A percentile compares a stretch with the other conserved stretches of the same genome.
Evolutionary conservation across 305 asterid species (phyloP).

Genomic region (Solanum hybrid): DNA sequence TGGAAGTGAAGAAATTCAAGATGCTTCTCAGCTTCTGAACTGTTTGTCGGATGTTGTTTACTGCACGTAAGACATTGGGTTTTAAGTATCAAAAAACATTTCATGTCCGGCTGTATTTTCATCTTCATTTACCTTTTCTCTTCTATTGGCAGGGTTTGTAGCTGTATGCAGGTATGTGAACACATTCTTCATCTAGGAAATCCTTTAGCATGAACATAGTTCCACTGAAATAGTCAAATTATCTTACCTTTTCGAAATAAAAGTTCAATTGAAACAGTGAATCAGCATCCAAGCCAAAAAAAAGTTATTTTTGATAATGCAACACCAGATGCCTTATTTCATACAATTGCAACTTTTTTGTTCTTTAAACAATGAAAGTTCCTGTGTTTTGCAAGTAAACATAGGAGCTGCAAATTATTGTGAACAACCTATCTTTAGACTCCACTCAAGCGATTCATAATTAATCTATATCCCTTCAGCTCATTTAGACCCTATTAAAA

Average conservation of each 20-base stretch:
- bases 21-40: slow-evolving; percentile 23
- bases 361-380: background rate
- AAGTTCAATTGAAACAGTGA: background rate
- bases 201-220: background rate
- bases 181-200: background rate
- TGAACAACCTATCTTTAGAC: background rate
- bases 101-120: background rate
- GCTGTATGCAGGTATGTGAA: slow-evolving; percentile 41
- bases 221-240: background rate
- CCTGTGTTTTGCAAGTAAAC: background rate
- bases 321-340: background rate
- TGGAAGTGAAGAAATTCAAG: slow-evolving; percentile 23
- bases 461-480: background rate
- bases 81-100: background rate
- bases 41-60: slow-evolving; percentile 22
- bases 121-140: background rate
- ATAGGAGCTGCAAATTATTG: background rate
- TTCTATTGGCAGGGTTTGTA: slow-evolving; percentile 33
- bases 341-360: background rate
- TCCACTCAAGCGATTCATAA: background rate
- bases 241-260: background rate
- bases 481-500: background rate
- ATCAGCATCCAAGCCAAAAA: background rate
- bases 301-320: background rate
- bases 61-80: slow-evolving; percentile 20